Conservation (phyloP, 768 basidiomycete genomes). For the Dictyophora rubrovolvata region DNA sequence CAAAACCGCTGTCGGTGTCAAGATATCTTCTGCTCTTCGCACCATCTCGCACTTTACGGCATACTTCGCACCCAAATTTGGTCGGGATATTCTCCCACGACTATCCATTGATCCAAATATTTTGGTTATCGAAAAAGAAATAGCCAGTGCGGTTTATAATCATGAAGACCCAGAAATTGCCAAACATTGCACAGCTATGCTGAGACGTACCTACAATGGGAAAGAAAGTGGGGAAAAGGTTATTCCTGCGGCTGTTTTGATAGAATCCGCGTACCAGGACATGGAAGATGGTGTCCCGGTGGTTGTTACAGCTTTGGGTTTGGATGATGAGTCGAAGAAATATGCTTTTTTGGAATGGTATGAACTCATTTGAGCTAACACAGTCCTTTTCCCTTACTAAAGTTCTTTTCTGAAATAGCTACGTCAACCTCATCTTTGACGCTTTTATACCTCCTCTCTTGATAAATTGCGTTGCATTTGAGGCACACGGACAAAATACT, state of each 20-base stretch:
- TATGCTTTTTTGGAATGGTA: constrained; percentile 38
- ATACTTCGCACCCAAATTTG: constrained; percentile 48
- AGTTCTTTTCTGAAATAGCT: constrained; percentile 23
- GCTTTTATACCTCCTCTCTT: constrained; percentile 44
- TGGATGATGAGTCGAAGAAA: constrained; percentile 38
- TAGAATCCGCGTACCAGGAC: constrained; percentile 41
- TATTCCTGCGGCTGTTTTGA: constrained; percentile 40
- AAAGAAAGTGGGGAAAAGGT: constrained; percentile 28
- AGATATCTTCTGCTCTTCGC: constrained; percentile 46
- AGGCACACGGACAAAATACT: constrained; percentile 52
- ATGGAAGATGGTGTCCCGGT: constrained; percentile 33
- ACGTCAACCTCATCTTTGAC: constrained; percentile 38
- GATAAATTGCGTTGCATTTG: constrained; percentile 47
- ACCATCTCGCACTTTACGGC: constrained; percentile 53
- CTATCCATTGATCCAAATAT: constrained; percentile 33
- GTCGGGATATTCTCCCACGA: constrained; percentile 37
- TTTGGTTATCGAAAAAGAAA: constrained; percentile 37
- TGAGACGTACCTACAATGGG: constrained; percentile 32
- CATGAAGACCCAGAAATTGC: constrained; percentile 33
- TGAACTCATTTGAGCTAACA: constrained; percentile 1
- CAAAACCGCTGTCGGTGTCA: constrained; percentile 45
- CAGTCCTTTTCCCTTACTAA: neutral
- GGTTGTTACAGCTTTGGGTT: constrained; percentile 34
- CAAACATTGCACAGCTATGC: constrained; percentile 44
- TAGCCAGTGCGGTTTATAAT: constrained; percentile 37